phyloP scores from a whole-genome alignment of 768 basidiomycete species.

The Calvatia gigantea region DNA sequence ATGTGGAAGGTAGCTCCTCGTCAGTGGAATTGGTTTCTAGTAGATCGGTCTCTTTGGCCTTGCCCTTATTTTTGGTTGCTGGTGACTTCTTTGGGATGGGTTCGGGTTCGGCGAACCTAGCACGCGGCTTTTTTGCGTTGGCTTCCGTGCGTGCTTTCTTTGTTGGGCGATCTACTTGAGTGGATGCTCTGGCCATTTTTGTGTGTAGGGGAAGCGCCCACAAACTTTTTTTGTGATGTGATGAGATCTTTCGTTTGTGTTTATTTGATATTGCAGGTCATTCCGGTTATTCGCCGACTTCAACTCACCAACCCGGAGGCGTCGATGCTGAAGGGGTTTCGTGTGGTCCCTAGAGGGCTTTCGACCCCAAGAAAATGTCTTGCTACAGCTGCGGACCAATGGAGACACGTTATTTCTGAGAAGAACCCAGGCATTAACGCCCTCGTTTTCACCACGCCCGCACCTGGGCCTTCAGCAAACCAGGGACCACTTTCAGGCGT shows the following conservation, averaged over 20 bases:
- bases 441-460: constrained; percentile 37
- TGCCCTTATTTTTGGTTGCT: constrained; percentile 19
- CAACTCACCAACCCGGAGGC: not conserved
- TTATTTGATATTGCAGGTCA: constrained; percentile 10
- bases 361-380: not conserved
- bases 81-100: constrained; percentile 7
- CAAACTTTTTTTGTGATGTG: constrained; percentile 8
- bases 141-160: constrained; percentile 6
- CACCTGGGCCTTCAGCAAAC: not conserved
- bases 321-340: not conserved
- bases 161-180: not conserved
- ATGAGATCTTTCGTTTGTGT: constrained; percentile 10
- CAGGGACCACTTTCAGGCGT: constrained; percentile 34
- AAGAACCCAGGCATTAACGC: constrained; percentile 51
- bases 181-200: constrained; percentile 5
- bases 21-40: constrained; percentile 16
- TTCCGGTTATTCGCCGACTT: not conserved
- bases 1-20: constrained; percentile 48
- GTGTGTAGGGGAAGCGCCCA: not conserved
- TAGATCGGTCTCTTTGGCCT: constrained; percentile 20
- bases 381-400: constrained; percentile 16
- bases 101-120: constrained; percentile 12
- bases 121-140: constrained; percentile 3
- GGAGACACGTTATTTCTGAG: constrained; percentile 28
- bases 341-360: not conserved